Base-by-base conservation (phyloP, 2,329 filamentous ascomycete genomes). In the Cladosporium velox region DNA sequence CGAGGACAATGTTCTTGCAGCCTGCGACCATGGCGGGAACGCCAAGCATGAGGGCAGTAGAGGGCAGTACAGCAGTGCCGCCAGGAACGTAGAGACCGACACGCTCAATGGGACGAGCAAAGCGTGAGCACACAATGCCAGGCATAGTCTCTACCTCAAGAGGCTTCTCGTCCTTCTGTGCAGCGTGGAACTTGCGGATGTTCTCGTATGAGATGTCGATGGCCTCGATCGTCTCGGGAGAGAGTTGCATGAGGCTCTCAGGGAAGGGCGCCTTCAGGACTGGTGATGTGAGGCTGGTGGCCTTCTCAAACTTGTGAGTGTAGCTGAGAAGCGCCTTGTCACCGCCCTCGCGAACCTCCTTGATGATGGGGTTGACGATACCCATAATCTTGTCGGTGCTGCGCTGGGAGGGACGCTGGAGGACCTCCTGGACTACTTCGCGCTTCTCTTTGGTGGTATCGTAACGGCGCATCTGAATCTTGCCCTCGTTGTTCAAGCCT, bases 221-320 rank as follows among this genome's bases (percentile, higher is more conserved):
- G n/a, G 95, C 94, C 73, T 91, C 85, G 71, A 91, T 91, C 0
- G 93, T 97, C 78, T 97, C 93, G 1, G 87, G 84, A 0, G 91
- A 82, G 18, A 99, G 84, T 69, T 92, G 84, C 95, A 99, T 98
- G 54, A 98, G 83, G 67, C 89, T 87, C 70, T 89, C 80, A 0
- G 92, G 89, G 83, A 97, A 99, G 0, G 95, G 95, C 0, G 95
- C 94, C 74, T 88, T 90, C 69, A 99, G 84, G 15, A 99, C 93
- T 0, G 94, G 92, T 0, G 93, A 94, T 15, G 88, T 95, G 67
- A 99, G 83, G 2, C 91, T 94, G 0, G 92, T 96, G 0, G 94
- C 95, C 81, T 94, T 97, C 77, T 99, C 95, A 72, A 99, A 99
- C 79, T 96, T 97, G 85, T 97, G 93, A 1, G 95, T 98, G 79